Base-by-base conservation (phyloP, 306 rosid genomes). In the Parietaria judaica region DNA sequence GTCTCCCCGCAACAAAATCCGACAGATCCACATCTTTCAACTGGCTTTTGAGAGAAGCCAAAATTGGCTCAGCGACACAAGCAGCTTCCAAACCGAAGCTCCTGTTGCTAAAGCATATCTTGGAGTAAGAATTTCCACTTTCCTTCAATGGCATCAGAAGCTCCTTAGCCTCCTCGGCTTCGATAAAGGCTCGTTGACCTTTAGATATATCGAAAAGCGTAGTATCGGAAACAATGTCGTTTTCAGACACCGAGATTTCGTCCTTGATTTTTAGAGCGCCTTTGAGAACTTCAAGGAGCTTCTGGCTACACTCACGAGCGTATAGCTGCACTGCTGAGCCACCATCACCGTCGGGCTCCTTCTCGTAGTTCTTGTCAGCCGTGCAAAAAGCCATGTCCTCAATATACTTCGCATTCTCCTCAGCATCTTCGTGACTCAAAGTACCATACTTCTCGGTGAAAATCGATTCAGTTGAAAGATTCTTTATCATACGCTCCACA, bases 291-390 rank as follows among this genome's bases (percentile, higher is more conserved):
- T 88, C 84, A 6, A 94, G 71, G 57, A 94, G 85, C 64, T 84
- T 85, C 78, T 72, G 83, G 71, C 99, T 94, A 50, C 97, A 89
- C 69, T 94, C 97, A 69, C 80, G 79, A 54, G 99, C 99, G 83
- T 94, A 94, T 39, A 83, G 87, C 85, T 94, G 99, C 65, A 94
- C 97, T 3, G 99, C 97, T 56, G 95, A 83, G 65, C 95, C 85
- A 64, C 99, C 99, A 71, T 94, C 99, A 54, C 99, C 97, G 70
- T 89, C 97, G 5, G 95, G 97, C 76, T 84, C 95, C 9, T 78
- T 68, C 74, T 84, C 90, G 35, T 84, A 84, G 50, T 89, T 75
- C 49, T 70, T 65, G 52, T 80, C 78, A 58, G 99, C 97, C 7
- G 89, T 56, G 51, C 62, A 66, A 79, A 89, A 94, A 74, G 99